phyloP scores from a whole-genome alignment of 2,329 filamentous ascomycete species.

The Fusarium continuum region DNA sequence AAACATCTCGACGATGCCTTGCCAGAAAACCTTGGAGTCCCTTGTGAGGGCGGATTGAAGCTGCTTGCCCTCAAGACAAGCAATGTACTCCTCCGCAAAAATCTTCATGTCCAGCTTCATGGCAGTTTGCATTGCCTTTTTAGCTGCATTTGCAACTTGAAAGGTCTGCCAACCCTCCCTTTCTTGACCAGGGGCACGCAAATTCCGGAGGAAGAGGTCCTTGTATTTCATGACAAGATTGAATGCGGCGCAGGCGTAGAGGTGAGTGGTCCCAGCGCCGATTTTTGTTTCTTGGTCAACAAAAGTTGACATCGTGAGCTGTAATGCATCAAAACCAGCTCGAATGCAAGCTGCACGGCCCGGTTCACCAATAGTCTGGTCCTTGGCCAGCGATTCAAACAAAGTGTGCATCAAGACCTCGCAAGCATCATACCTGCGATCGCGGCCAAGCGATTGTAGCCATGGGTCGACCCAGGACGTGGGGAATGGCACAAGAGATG shows the following conservation, averaged over 20 bases:
- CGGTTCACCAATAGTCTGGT: slow-evolving; percentile 62
- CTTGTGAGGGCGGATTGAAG: slow-evolving; percentile 74
- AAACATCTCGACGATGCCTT: slow-evolving; percentile 72
- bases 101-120: slow-evolving; percentile 57
- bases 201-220: slow-evolving; percentile 61
- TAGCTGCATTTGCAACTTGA: slow-evolving; percentile 56
- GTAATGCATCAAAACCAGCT: slow-evolving; percentile 69
- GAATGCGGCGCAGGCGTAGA: slow-evolving; percentile 72
- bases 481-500: slow-evolving; percentile 67
- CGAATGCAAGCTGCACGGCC: slow-evolving; percentile 70
- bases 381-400: slow-evolving; percentile 69
- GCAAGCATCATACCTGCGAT: slow-evolving; percentile 81
- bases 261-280: slow-evolving; percentile 62
- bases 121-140: slow-evolving; percentile 62
- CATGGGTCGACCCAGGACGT: slow-evolving; percentile 83
- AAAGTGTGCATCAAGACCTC: slow-evolving; percentile 81
- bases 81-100: slow-evolving; percentile 57
- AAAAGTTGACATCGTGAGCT: slow-evolving; percentile 66
- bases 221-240: slow-evolving; percentile 72
- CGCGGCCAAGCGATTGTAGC: slow-evolving; percentile 77
- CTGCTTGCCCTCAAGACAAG: slow-evolving; percentile 67
- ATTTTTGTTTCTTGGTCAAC: slow-evolving; percentile 56
- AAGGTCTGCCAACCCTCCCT: slow-evolving; percentile 53
- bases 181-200: slow-evolving; percentile 41
- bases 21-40: slow-evolving; percentile 64